Evolutionary conservation across 345 rosid genomes (phyloP).

Genomic region (Populus euphratica): DNA sequence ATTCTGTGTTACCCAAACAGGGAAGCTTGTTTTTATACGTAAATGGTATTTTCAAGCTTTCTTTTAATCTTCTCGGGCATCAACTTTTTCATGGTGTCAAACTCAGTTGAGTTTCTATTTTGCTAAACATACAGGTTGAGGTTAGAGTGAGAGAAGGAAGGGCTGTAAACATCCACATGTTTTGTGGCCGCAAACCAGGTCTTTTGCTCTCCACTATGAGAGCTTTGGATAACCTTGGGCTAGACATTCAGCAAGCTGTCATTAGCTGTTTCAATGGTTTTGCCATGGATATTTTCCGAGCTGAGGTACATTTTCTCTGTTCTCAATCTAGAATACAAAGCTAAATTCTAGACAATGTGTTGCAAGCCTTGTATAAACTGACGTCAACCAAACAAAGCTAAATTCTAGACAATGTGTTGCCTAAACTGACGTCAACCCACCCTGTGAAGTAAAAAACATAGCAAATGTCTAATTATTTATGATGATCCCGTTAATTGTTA

Average conservation of each 20-base stretch:
- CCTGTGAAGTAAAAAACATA: not conserved
- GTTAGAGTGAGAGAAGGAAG: conserved; percentile 90
- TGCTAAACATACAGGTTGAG: conserved; percentile 57
- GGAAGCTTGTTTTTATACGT: not conserved
- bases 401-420: not conserved
- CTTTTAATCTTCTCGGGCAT: not conserved
- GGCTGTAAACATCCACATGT: conserved; percentile 98
- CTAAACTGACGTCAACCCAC: not conserved
- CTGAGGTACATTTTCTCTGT: conserved; percentile 57
- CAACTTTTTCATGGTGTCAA: not conserved
- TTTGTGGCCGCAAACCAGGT: conserved; percentile 90
- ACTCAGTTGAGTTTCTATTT: not conserved
- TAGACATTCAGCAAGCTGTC: conserved; percentile 97
- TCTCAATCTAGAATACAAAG: not conserved
- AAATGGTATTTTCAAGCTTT: not conserved
- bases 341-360: not conserved
- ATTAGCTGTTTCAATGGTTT: conserved; percentile 97
- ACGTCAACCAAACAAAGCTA: no score
- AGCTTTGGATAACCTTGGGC: conserved; percentile 90
- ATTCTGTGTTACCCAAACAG: not conserved
- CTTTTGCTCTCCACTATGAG: conserved; percentile 88
- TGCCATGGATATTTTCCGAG: conserved; percentile 93
- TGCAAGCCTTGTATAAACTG: not conserved
- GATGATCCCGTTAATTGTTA: not conserved
- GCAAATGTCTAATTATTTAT: not conserved